These are phyloP conservation scores for Naematelia aurantialba DNA, from an alignment of 768 basidiomycete genomes.

Conservation along the genomic window DNA sequence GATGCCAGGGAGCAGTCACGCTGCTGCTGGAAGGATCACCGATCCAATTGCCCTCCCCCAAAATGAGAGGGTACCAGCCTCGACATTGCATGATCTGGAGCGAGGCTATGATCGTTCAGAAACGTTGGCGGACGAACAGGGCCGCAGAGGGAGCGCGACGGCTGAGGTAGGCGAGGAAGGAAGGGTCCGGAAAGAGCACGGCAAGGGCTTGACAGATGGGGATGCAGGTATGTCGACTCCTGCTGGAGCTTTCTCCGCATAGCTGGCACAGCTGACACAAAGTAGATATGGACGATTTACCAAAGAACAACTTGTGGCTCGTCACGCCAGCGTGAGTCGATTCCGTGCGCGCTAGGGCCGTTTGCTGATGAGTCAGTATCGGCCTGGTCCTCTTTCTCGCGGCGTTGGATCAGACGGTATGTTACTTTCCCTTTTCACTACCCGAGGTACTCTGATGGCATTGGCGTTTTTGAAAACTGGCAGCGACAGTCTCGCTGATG, in stretches of 20 bases:
- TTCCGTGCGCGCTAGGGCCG: not conserved
- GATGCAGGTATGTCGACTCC: slow-evolving; percentile 17
- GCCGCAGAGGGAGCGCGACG: not conserved
- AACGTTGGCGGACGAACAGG: not conserved
- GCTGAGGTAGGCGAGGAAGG: slow-evolving; percentile 6
- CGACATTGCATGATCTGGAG: slow-evolving; percentile 17
- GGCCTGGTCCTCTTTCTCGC: slow-evolving; percentile 34
- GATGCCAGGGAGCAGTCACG: not conserved
- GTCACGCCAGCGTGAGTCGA: slow-evolving; percentile 39
- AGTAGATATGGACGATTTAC: slow-evolving; percentile 39
- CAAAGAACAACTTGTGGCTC: slow-evolving; percentile 37
- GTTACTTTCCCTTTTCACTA: not conserved
- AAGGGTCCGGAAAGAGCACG: slow-evolving; percentile 10
- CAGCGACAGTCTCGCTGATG: not conserved
- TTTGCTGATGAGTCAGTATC: slow-evolving; percentile 17
- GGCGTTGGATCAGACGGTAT: slow-evolving; percentile 40
- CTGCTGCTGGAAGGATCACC: not conserved
- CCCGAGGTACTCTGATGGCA: too few relatives aligned
- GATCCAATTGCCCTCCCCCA: slow-evolving; percentile 13
- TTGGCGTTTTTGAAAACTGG: not conserved
- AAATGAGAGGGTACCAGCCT: slow-evolving; percentile 4
- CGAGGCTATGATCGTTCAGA: slow-evolving; percentile 14
- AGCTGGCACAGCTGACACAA: too few relatives aligned
- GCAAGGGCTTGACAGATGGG: slow-evolving; percentile 24
- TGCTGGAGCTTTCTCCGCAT: not conserved